Conservation (phyloP, 768 basidiomycete genomes). For the Serendipita sp. region DNA sequence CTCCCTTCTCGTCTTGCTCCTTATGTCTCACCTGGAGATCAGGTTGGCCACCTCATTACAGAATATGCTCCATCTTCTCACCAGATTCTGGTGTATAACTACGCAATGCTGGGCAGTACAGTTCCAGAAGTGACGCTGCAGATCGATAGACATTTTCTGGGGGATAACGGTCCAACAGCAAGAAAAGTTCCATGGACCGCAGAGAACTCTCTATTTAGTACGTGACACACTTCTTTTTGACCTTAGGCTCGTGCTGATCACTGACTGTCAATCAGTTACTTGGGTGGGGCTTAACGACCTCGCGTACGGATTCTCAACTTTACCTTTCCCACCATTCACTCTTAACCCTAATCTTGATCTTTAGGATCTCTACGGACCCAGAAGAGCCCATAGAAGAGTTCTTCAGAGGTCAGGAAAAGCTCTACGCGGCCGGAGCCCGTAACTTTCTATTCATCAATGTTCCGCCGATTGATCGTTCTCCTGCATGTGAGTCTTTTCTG, state of each 20-base stretch:
- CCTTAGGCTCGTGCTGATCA: neutral
- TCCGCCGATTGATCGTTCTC: conserved; percentile 25
- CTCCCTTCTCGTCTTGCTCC: neutral
- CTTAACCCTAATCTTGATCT: neutral
- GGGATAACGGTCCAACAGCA: neutral
- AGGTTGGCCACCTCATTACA: conserved; percentile 2
- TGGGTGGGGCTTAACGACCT: conserved; percentile 3
- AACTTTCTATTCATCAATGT: conserved; percentile 26
- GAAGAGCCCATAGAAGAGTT: neutral
- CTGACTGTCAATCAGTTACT: neutral
- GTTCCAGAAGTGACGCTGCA: neutral
- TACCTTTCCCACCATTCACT: neutral
- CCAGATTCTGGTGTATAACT: neutral
- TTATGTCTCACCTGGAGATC: neutral
- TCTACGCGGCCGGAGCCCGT: conserved; percentile 16
- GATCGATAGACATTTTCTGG: neutral
- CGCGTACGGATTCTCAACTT: neutral
- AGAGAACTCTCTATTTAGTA: neutral
- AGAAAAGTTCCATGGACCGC: neutral
- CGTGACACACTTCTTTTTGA: neutral
- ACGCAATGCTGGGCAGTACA: neutral
- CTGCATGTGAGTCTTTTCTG: conserved; percentile 18
- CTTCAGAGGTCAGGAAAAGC: neutral
- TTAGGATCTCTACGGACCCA: neutral
- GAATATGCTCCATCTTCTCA: neutral